Evolutionary conservation across 2,329 filamentous ascomycete genomes (phyloP).

Genomic region (Aspergillus sp.): DNA sequence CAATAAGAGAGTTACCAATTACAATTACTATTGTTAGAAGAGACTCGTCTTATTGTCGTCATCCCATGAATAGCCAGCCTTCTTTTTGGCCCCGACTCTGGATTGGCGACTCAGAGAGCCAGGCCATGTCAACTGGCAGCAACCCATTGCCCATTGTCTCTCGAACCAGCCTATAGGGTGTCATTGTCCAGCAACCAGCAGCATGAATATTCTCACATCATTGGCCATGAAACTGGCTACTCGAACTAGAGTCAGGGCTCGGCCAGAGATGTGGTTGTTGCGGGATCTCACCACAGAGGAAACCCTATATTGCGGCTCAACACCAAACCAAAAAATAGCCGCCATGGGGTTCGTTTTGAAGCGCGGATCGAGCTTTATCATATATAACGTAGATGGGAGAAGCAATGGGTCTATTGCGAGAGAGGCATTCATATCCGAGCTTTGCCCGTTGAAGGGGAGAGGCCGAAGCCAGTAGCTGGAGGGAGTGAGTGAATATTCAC

Average conservation of each 20-base stretch:
- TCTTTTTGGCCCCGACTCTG: neutral
- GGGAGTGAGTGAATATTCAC: conserved; percentile 8
- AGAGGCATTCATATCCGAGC: neutral
- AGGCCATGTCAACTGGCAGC: neutral
- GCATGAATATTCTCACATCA: neutral
- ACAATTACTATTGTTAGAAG: neutral
- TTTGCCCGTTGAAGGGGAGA: neutral
- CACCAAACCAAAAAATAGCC: neutral
- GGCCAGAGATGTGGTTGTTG: neutral
- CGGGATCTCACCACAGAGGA: neutral
- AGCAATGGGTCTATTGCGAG: no score
- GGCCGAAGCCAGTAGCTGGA: neutral
- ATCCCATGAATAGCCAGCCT: neutral
- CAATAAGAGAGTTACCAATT: neutral
- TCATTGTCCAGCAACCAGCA: neutral
- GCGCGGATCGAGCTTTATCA: neutral
- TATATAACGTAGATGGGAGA: neutral
- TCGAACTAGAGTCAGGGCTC: neutral
- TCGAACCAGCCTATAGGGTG: neutral
- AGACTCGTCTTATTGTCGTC: neutral
- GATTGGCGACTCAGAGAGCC: neutral
- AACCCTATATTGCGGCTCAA: neutral
- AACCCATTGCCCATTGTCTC: neutral
- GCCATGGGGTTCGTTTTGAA: conserved; percentile 2
- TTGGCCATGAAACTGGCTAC: neutral